A percentile compares a stretch with the other conserved stretches of the same genome.
Evolutionary conservation across 441 rosid genomes (phyloP).

Genomic region (Melastoma candidum): DNA sequence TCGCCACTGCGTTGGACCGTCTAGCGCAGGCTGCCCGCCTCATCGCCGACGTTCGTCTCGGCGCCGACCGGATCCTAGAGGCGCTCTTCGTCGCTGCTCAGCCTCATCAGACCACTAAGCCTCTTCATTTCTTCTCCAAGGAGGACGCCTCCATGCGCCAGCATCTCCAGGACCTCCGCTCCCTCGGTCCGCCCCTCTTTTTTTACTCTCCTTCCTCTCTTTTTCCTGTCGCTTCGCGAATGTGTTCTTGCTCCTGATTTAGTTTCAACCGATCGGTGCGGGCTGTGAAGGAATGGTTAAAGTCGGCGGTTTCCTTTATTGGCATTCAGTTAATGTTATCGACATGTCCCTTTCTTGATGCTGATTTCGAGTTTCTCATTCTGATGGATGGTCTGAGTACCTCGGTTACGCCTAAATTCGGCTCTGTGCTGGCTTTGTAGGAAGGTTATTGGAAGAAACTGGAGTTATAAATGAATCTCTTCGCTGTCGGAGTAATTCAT

Average conservation of each 20-base stretch:
- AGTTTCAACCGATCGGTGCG: not conserved
- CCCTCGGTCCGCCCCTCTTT: constrained; percentile 36
- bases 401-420: not conserved
- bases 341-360: not conserved
- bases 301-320: not conserved
- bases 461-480: constrained; percentile 80
- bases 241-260: too few relatives aligned
- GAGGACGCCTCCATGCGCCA: constrained; percentile 88
- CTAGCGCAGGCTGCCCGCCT: constrained; percentile 76
- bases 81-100: constrained; percentile 57
- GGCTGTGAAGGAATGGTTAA: not conserved
- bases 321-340: not conserved
- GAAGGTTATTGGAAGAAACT: constrained; percentile 81
- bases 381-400: not conserved
- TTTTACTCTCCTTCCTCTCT: not conserved
- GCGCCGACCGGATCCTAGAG: constrained; percentile 87
- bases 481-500: constrained; percentile 65
- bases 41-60: constrained; percentile 83
- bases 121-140: constrained; percentile 43
- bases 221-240: not conserved
- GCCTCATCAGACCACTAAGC: constrained; percentile 59
- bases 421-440: constrained; percentile 22
- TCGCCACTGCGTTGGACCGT: constrained; percentile 90
- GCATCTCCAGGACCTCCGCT: constrained; percentile 72
- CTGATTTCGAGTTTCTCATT: not conserved